These are phyloP conservation scores for Sclerotinia minor DNA, from an alignment of 2,329 filamentous ascomycete genomes.

Conservation along the genomic window DNA sequence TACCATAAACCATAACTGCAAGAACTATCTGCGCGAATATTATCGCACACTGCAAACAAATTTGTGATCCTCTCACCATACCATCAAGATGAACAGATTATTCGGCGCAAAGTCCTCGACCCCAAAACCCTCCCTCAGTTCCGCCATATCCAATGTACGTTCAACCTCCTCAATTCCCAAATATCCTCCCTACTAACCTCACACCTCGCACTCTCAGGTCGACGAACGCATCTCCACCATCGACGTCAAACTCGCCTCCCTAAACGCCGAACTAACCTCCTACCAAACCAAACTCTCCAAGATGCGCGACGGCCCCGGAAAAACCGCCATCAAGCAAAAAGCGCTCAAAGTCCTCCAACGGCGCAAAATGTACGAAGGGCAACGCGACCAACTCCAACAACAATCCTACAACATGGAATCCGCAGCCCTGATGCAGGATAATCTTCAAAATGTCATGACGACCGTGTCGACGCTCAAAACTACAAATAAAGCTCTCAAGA, in stretches of 20 bases:
- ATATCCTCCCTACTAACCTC: conserved; percentile 23
- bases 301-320: conserved; percentile 95
- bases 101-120: conserved; percentile 86
- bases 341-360: conserved; percentile 92
- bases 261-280: conserved; percentile 84
- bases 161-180: conserved; percentile 8
- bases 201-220: conserved; percentile 50
- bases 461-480: conserved; percentile 95
- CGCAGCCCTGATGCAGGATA: conserved; percentile 97
- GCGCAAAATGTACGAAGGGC: conserved; percentile 89
- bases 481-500: conserved; percentile 86
- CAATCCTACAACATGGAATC: conserved; percentile 99
- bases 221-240: conserved; percentile 81
- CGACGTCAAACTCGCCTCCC: conserved; percentile 90
- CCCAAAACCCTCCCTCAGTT: conserved; percentile 84
- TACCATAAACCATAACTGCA: background rate
- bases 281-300: conserved; percentile 86
- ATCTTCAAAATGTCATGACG: conserved; percentile 97
- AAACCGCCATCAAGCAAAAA: conserved; percentile 89
- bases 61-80: background rate
- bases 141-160: conserved; percentile 76
- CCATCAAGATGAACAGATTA: conserved; percentile 78
- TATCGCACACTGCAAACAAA: background rate
- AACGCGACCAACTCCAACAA: conserved; percentile 88
- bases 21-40: background rate